Base-by-base conservation (phyloP, 371 early-diverging fungal species). In the Vittaforma corneae region DNA sequence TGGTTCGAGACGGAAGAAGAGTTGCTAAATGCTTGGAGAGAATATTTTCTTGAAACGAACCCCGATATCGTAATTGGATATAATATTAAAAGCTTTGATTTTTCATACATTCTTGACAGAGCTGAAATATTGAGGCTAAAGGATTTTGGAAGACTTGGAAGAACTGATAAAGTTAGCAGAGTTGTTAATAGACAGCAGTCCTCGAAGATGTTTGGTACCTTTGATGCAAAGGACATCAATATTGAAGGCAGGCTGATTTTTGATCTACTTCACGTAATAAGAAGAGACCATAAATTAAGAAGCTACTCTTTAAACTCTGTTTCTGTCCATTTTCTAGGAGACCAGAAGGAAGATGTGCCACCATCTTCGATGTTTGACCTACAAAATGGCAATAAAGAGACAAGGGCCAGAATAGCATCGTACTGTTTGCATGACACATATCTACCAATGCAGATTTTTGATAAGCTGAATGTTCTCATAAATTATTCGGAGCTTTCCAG, bases 291-390 rank as follows among this genome's bases (percentile, higher is more conserved):
- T 77, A 95, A 95, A 70, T 81, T 98, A 63, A 84, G 96, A 52
- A 90, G 91, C 1, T 97, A 94, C 72, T 86, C 97, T 0, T 83
- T 98, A 26, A 98, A 98, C 77, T 83, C 93, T 20, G 97, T 98
- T 5, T 90, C 86, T 76, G 87, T 91, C 6, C 88, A 92, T 67
- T 97, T 97, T 68, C 78, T 98, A 48, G 88, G 87, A 45, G 97
- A 96, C 73, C 95, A 96, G 82, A 98, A 98, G 77, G 97, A 97
- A 80, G 99, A 98, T 76, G 95, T 98, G 0, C 97, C 92, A 67
- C 90, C 94, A 72, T 89, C 91, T 1, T 91, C 93, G 51, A 97
- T 98, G 79, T 86, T 89, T 0, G 92, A 90, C 51, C 80, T 98
- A 20, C 92, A 92, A 65, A 88, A 93, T 55, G 92, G 90, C 37